These are phyloP conservation scores for Hypoxylon crocopeplum DNA, from an alignment of 495 filamentous ascomycete genomes.

Conservation along the genomic window DNA sequence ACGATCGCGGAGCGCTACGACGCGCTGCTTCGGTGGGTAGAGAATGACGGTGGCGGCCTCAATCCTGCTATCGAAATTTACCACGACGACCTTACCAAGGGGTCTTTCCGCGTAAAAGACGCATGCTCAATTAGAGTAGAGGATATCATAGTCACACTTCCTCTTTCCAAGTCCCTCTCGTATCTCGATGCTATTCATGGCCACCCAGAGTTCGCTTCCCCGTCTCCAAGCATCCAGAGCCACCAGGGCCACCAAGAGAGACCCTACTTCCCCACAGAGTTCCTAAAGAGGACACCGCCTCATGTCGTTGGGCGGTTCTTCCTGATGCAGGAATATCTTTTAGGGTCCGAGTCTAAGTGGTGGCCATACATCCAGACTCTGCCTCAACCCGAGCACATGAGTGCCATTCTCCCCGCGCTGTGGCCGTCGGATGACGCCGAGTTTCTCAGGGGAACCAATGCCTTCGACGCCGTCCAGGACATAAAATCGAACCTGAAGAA, in stretches of 20 bases:
- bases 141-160: slow-evolving; percentile 48
- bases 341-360: slow-evolving; percentile 56
- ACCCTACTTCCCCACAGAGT: slow-evolving; percentile 44
- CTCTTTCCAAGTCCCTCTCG: slow-evolving; percentile 49
- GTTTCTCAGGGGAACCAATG: slow-evolving; percentile 59
- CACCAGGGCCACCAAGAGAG: background rate
- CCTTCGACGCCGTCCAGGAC: slow-evolving; percentile 51
- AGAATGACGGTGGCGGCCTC: slow-evolving; percentile 44
- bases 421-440: slow-evolving; percentile 54
- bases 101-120: slow-evolving; percentile 51
- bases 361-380: slow-evolving; percentile 58
- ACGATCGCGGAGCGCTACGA: slow-evolving; percentile 33
- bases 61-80: slow-evolving; percentile 55
- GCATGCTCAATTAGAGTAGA: slow-evolving; percentile 23
- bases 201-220: slow-evolving; percentile 34
- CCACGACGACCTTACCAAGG: slow-evolving; percentile 48
- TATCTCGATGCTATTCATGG: slow-evolving; percentile 52
- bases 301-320: slow-evolving; percentile 58
- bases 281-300: slow-evolving; percentile 47
- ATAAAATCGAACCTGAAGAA: slow-evolving; percentile 48
- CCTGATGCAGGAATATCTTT: slow-evolving; percentile 55
- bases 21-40: slow-evolving; percentile 45
- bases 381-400: slow-evolving; percentile 54
- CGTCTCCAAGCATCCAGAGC: slow-evolving; percentile 1
- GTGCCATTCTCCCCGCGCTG: slow-evolving; percentile 47